Evolutionary conservation across 2,329 filamentous ascomycete species (phyloP).

Genomic region (Leptoxyphium fumago): DNA sequence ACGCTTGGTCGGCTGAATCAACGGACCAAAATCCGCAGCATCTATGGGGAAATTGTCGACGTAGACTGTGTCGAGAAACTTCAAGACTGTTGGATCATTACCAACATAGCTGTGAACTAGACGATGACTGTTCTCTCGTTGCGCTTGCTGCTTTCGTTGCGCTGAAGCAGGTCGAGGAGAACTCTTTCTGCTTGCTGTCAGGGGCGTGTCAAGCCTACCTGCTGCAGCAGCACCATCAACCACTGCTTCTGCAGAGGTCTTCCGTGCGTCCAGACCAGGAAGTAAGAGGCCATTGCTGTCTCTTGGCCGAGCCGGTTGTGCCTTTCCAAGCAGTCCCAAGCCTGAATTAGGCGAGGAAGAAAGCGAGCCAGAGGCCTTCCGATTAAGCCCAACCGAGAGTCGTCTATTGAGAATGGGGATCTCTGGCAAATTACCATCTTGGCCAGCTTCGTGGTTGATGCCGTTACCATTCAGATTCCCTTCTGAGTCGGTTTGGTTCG

Average conservation of each 20-base stretch:
- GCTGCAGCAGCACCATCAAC: slow-evolving; percentile 50
- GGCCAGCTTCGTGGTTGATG: background rate
- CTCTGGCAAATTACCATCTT: background rate
- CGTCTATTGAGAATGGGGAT: background rate
- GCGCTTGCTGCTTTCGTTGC: slow-evolving; percentile 5
- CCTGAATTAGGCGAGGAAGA: slow-evolving; percentile 22
- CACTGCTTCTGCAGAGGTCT: slow-evolving; percentile 49
- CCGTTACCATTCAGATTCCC: background rate
- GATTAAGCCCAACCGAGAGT: slow-evolving; percentile 2
- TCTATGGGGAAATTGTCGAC: slow-evolving; percentile 47
- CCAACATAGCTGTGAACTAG: slow-evolving; percentile 64
- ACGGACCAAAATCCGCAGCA: slow-evolving; percentile 57
- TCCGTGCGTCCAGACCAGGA: slow-evolving; percentile 38
- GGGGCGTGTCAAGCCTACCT: slow-evolving; percentile 45
- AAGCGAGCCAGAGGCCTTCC: slow-evolving; percentile 15
- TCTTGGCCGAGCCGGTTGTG: slow-evolving; percentile 23
- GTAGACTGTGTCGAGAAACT: slow-evolving; percentile 71
- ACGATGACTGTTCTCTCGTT: slow-evolving; percentile 9
- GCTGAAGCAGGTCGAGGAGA: slow-evolving; percentile 16
- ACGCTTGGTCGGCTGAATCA: slow-evolving; percentile 53
- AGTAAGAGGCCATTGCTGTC: slow-evolving; percentile 42
- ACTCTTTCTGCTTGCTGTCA: slow-evolving; percentile 11
- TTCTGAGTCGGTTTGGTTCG: slow-evolving; percentile 1
- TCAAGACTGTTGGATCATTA: slow-evolving; percentile 49
- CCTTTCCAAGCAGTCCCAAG: slow-evolving; percentile 15